phyloP scores from a whole-genome alignment of 2,329 filamentous ascomycete genomes.

The Phyllosticta citribraziliensis region DNA sequence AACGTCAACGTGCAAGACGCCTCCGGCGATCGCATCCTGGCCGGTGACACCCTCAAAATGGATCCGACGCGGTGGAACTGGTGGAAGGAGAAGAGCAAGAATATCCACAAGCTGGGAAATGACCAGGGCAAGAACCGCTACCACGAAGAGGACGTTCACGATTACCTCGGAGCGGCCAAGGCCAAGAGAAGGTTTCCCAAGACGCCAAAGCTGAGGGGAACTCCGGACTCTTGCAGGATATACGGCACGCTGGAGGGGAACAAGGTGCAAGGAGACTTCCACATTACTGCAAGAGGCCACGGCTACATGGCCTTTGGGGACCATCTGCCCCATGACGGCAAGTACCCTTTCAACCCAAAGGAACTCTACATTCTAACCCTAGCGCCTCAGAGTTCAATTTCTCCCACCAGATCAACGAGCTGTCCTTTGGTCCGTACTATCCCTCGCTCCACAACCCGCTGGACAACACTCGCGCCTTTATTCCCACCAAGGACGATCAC shows the following conservation, averaged over 20 bases:
- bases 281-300: constrained; percentile 90
- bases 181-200: constrained; percentile 55
- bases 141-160: constrained; percentile 76
- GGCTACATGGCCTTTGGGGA: constrained; percentile 76
- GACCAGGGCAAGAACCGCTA: constrained; percentile 35
- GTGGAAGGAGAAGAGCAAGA: constrained; percentile 65
- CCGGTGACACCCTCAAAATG: constrained; percentile 60
- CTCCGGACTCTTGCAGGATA: constrained; percentile 71
- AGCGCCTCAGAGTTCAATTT: constrained; percentile 80
- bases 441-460: constrained; percentile 88
- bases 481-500: constrained; percentile 43
- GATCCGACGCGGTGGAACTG: constrained; percentile 73
- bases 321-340: constrained; percentile 75
- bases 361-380: not conserved
- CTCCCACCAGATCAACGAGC: constrained; percentile 88
- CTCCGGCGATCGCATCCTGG: constrained; percentile 81
- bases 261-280: constrained; percentile 96
- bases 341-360: constrained; percentile 19
- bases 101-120: constrained; percentile 39
- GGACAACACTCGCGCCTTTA: constrained; percentile 75
- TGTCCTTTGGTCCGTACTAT: constrained; percentile 96
- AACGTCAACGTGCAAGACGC: constrained; percentile 97
- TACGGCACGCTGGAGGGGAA: constrained; percentile 87
- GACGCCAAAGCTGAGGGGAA: constrained; percentile 56
- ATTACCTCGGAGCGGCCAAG: constrained; percentile 69